Conservation (phyloP, 768 basidiomycete genomes). For the Terana coerulea region DNA sequence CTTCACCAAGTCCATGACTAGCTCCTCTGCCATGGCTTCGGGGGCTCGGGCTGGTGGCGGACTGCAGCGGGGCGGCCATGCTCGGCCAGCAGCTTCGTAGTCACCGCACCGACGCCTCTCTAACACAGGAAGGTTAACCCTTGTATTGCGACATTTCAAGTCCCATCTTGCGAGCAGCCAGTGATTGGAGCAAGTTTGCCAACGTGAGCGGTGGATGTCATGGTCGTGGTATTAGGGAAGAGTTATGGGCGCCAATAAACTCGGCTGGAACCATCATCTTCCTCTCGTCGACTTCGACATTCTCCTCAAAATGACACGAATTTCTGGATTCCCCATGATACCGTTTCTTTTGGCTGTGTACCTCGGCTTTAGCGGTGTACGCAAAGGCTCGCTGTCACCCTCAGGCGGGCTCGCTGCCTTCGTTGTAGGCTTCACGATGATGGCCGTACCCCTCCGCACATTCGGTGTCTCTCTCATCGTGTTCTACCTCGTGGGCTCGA, state of each 20-base stretch:
- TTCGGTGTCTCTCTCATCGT: conserved; percentile 67
- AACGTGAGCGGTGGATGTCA: conserved; percentile 12
- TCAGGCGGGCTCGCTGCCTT: conserved; percentile 78
- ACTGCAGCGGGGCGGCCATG: conserved; percentile 43
- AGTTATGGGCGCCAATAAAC: no score
- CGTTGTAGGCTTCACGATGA: conserved; percentile 66
- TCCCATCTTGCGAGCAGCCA: conserved; percentile 32
- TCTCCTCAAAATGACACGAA: not conserved
- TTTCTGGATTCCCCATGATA: conserved; percentile 3
- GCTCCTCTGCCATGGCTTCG: conserved; percentile 32
- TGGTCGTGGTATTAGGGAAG: no score
- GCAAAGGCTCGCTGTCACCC: conserved; percentile 70
- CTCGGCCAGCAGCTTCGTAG: conserved; percentile 41
- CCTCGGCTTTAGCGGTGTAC: conserved; percentile 65
- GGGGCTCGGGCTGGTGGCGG: conserved; percentile 41
- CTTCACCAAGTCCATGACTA: conserved; percentile 34
- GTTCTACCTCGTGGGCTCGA: conserved; percentile 78
- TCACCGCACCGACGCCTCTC: conserved; percentile 53
- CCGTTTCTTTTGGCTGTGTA: conserved; percentile 42
- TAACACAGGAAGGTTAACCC: conserved; percentile 16
- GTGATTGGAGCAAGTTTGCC: conserved; percentile 35
- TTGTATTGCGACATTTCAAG: not conserved
- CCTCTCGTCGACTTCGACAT: no score
- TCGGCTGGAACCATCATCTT: no score
- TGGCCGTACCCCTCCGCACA: conserved; percentile 61